Base-by-base conservation (phyloP, 2,329 filamentous ascomycete species). In the Rhynchosporium secalis region DNA sequence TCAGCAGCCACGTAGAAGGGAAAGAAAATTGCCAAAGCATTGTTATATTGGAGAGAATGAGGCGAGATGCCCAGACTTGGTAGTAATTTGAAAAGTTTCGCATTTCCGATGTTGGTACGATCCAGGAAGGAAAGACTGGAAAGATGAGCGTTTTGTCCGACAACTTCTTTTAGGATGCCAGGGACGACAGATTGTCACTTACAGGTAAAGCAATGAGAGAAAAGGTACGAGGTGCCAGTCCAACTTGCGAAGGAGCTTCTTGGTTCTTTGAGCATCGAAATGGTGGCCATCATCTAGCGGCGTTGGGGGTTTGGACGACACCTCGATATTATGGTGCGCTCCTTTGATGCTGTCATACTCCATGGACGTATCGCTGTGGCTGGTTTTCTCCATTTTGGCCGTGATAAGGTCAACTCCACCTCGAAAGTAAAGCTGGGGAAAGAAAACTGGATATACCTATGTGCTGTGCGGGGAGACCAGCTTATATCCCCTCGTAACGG, bases 121-220 rank as follows among this genome's bases (percentile, higher is more conserved):
- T 74, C 70, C 13, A 72, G 64, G 60, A 70, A 73, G 43, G 66
- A 71, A 8, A 73, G 62, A 26, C 70, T 73, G 13, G 7, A 4
- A 56, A 38, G 33, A 38, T 36, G 10, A 40, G 56, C 8, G 26
- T 28, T 6, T 29, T 15, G 33, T 20, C 33, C 12, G 10, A 40
- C n/a, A 33, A 36, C 10, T 4, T 12, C 8, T 10, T 29, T 31
- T 45, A 12, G 7, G 33, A 3, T 3, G 4, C n/a, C 15, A 1
- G 12, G 1, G 8, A 15, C 13, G 13, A 20, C 20, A 3, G 31
- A 4, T 3, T 3, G 26, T 5, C 2, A 58, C 36, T 40, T 61
- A 87, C 78, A 69, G 79, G 76, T 76, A 78, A 74, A 72, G 86
- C 81, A 66, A 83, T 75, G 73, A 82, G 82, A 68, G 81, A 75